These are phyloP conservation scores for Pseudonitzschia multiseries DNA, from an alignment of 108 stramenopile species.

Conservation along the genomic window DNA sequence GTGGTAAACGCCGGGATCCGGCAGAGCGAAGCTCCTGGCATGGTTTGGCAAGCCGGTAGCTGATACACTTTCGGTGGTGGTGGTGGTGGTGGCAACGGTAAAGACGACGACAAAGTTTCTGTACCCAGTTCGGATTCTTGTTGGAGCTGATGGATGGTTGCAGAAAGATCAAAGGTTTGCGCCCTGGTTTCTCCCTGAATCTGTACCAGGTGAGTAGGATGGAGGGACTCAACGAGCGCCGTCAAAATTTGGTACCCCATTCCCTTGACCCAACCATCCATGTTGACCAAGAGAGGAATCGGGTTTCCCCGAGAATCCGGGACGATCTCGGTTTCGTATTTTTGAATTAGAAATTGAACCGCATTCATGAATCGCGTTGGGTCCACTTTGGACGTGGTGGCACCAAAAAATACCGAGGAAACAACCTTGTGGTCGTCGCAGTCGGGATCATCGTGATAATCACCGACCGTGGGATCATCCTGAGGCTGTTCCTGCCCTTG, in stretches of 20 bases:
- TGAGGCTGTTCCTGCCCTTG: not conserved
- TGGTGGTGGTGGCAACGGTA: not conserved
- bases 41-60: slow-evolving; percentile 26
- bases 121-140: slow-evolving; percentile 26
- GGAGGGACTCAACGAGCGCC: slow-evolving; percentile 51
- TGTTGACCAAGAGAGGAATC: slow-evolving; percentile 82
- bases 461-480: not conserved
- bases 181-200: slow-evolving; percentile 62
- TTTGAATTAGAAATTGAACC: slow-evolving; percentile 43
- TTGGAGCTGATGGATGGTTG: slow-evolving; percentile 25
- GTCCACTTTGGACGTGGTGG: slow-evolving; percentile 74
- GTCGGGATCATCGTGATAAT: not conserved
- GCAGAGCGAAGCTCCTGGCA: slow-evolving; percentile 27
- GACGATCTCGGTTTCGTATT: slow-evolving; percentile 37
- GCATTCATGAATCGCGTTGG: slow-evolving; percentile 68
- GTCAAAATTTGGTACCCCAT: slow-evolving; percentile 83
- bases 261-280: slow-evolving; percentile 94
- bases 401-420: slow-evolving; percentile 69
- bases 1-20: slow-evolving; percentile 43
- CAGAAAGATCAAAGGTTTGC: slow-evolving; percentile 65
- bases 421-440: slow-evolving; percentile 11
- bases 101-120: not conserved
- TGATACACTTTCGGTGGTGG: slow-evolving; percentile 14
- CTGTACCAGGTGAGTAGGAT: slow-evolving; percentile 82
- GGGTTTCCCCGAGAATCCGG: not conserved